Conservation (phyloP, 768 basidiomycete species). For the Pisolithus tinctorius region DNA sequence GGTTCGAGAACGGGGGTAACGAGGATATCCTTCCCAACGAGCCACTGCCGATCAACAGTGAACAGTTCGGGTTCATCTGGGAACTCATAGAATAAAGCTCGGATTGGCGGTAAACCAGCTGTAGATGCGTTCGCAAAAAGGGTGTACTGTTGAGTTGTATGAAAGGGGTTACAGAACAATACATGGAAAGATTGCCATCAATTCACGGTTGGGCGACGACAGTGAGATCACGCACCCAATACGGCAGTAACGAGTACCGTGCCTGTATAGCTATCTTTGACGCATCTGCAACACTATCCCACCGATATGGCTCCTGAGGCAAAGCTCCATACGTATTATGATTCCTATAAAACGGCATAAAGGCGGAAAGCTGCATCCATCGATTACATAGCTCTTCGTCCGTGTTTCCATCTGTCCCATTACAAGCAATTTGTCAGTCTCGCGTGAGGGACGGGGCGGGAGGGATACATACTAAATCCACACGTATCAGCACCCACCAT, state of each 20-base stretch:
- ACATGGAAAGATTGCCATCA: background rate
- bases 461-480: conserved; percentile 21
- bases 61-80: conserved; percentile 62
- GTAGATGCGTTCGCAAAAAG: conserved; percentile 64
- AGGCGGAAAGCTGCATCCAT: conserved; percentile 85
- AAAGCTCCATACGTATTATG: conserved; percentile 63
- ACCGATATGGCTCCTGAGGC: conserved; percentile 74
- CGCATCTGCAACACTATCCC: conserved; percentile 75
- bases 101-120: conserved; percentile 61
- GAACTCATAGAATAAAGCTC: conserved; percentile 76
- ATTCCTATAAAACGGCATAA: conserved; percentile 78
- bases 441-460: background rate
- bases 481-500: conserved; percentile 76
- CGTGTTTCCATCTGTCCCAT: conserved; percentile 41
- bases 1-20: conserved; percentile 71
- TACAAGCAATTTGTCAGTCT: background rate
- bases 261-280: conserved; percentile 64
- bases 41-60: conserved; percentile 58
- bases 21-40: conserved; percentile 64
- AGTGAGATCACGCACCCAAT: conserved; percentile 47
- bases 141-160: conserved; percentile 43
- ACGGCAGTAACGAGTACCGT: conserved; percentile 67
- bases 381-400: conserved; percentile 78
- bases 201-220: background rate
- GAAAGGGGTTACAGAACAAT: background rate